phyloP scores from a whole-genome alignment of 208 protist genomes.

The Phytomonas serpens region DNA sequence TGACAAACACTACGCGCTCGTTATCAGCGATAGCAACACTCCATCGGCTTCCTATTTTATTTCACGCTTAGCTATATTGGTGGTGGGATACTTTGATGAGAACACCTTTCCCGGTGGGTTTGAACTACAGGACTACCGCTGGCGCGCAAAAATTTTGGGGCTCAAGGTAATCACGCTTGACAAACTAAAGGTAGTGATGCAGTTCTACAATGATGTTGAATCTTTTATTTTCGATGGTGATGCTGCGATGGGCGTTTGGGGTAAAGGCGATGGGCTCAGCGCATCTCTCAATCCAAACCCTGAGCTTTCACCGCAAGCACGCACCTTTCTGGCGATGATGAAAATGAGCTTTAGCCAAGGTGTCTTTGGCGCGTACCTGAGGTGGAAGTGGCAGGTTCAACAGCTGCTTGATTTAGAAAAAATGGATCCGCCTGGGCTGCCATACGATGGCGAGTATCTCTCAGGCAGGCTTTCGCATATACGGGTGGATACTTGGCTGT shows the following conservation, averaged over 20 bases:
- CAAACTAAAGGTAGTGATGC: background rate
- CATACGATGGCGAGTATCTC: background rate
- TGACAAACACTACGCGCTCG: conserved; percentile 3
- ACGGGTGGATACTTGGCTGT: background rate
- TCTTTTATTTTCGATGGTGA: conserved; percentile 19
- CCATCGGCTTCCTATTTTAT: conserved; percentile 21
- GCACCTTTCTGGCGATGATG: background rate
- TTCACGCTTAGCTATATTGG: conserved; percentile 29
- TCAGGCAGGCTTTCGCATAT: background rate
- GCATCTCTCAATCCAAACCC: background rate
- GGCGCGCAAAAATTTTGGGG: conserved; percentile 22
- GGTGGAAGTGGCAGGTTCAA: background rate
- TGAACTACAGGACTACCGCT: conserved; percentile 38
- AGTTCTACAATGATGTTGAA: conserved; percentile 13
- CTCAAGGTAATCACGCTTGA: conserved; percentile 13
- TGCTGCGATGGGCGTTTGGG: conserved; percentile 5
- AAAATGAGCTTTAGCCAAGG: background rate
- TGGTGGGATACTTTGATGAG: conserved; percentile 47
- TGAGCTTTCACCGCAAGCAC: background rate
- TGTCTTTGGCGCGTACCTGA: background rate
- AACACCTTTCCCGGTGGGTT: conserved; percentile 39
- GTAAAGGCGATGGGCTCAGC: background rate
- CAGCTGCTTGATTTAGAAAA: background rate
- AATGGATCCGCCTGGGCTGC: background rate
- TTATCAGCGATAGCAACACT: conserved; percentile 18